Evolutionary conservation across 768 basidiomycete genomes (phyloP), one percentile per base, ranked within the genome.

Genomic region (Psilocybe tampanensis): DNA sequence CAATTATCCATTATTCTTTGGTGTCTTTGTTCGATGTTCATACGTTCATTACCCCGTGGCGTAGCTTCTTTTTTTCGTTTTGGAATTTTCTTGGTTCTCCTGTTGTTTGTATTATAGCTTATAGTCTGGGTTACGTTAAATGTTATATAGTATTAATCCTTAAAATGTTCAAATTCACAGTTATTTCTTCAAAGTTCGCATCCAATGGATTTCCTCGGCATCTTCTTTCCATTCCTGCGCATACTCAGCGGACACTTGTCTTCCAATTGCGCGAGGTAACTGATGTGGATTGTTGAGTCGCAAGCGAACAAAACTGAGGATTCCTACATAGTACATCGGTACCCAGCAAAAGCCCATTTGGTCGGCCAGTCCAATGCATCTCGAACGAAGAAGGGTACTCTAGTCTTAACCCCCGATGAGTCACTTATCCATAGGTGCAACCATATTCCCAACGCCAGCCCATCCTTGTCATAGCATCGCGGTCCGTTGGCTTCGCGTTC

Each of bases 201-300:
- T 99, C 97, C 79, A 98, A 77, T 55, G 89, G 92, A 74, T 99
- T 99, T 11, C 97, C 97, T 99, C 39, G 87, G 89, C 97, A 99
- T 99, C 80, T 98, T 99, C 80, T 95, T 90, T n/a, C 96, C 95
- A 72, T 99, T 98, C 97, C 97, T 88, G 22, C 97, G 90, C 80
- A 99, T 93, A 68, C 92, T 87, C 65, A 84, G 67, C 0, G 97
- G 96, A 92, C 92, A 94, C 71, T 92, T 91, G 68, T 92, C 84
- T 64, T 87, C 81, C 29, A 95, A 75, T 71, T 98, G 89, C 4
- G 94, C 82, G 43, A 99, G 98, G 76, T 98, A 99, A 41, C 89
- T 83, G 95, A 97, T 98, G 76, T 99, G 98, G 70, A 98, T 89
- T 8, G 96, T 98, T 6, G 96, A 98, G 73, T 99, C 97, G 63